These are phyloP conservation scores for Chloris gayana DNA, from an alignment of 176 grass and related monocot genomes.

Conservation along the genomic window DNA sequence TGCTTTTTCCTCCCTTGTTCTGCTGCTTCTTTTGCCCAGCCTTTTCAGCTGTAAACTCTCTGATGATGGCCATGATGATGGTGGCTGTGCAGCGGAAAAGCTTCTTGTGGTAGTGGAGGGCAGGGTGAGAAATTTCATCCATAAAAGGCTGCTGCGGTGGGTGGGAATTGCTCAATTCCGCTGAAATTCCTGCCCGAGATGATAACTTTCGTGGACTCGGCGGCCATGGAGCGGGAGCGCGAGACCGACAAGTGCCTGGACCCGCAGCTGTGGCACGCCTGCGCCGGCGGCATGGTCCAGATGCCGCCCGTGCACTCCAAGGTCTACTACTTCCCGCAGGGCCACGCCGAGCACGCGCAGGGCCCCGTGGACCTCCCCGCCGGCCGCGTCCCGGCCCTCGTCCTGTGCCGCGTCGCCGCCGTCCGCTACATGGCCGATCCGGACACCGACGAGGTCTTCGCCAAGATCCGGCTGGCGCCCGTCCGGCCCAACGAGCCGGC, in stretches of 20 bases:
- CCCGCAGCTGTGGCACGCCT: slow-evolving; percentile 91
- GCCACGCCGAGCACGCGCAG: slow-evolving; percentile 83
- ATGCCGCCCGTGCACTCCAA: slow-evolving; percentile 69
- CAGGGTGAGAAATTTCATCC: slow-evolving; percentile 32
- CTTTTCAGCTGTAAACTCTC: slow-evolving; percentile 39
- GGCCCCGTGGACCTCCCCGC: slow-evolving; percentile 30
- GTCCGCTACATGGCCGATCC: slow-evolving; percentile 70
- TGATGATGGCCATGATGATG: slow-evolving; percentile 22
- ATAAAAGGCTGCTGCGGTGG: slow-evolving; percentile 23
- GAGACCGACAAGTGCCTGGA: slow-evolving; percentile 64
- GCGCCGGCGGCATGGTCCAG: slow-evolving; percentile 85
- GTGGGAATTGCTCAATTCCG: slow-evolving; percentile 30
- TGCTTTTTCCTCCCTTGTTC: neutral
- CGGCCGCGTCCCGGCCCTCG: slow-evolving; percentile 37
- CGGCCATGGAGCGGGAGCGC: slow-evolving; percentile 54
- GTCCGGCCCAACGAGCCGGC: slow-evolving; percentile 42
- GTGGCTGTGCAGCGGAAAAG: slow-evolving; percentile 45
- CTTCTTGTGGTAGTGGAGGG: slow-evolving; percentile 20
- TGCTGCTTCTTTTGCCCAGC: slow-evolving; percentile 25
- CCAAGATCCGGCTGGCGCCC: slow-evolving; percentile 69
- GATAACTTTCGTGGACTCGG: slow-evolving; percentile 65
- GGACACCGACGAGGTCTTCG: slow-evolving; percentile 90
- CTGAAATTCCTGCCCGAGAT: slow-evolving; percentile 13
- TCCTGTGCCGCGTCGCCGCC: slow-evolving; percentile 68
- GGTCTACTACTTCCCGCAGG: slow-evolving; percentile 97